Evolutionary conservation across 2,329 filamentous ascomycete genomes (phyloP).

Genomic region (Neoscytalidium dimidiatum): DNA sequence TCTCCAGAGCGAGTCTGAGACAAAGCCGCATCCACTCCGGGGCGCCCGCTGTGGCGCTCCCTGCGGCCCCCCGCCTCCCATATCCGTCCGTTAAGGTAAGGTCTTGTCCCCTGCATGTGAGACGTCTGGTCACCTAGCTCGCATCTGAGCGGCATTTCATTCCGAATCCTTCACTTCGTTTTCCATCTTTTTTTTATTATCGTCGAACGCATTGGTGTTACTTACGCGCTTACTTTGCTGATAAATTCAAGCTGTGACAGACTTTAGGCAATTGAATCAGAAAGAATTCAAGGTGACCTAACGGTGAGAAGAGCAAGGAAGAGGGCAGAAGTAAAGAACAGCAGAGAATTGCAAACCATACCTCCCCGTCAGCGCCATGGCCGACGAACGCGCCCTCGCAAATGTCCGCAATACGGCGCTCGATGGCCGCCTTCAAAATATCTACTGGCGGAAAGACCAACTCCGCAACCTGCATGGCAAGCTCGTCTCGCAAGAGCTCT

Average conservation of each 20-base stretch:
- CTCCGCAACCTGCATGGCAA: slow-evolving; percentile 46
- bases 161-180: not conserved
- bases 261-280: not conserved
- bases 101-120: not conserved
- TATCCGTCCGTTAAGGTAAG: not conserved
- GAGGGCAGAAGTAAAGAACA: not conserved
- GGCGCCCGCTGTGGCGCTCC: not conserved
- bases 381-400: slow-evolving; percentile 29
- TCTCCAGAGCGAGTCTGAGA: not conserved
- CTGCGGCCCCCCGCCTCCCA: not conserved
- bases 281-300: not conserved
- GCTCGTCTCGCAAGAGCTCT: slow-evolving; percentile 37
- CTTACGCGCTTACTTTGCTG: not conserved
- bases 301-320: not conserved
- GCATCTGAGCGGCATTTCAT: not conserved
- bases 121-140: not conserved
- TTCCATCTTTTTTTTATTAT: no score
- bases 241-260: no score
- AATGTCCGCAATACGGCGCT: slow-evolving; percentile 44
- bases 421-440: slow-evolving; percentile 48
- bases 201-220: not conserved
- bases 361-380: slow-evolving; percentile 10
- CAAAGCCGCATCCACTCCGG: slow-evolving; percentile 1
- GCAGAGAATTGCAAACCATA: not conserved
- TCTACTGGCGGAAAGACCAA: slow-evolving; percentile 50